A percentile compares a stretch with the other conserved stretches of the same genome.
phyloP scores from a whole-genome alignment of 2,329 filamentous ascomycete species.

The Colletotrichum melonis region DNA sequence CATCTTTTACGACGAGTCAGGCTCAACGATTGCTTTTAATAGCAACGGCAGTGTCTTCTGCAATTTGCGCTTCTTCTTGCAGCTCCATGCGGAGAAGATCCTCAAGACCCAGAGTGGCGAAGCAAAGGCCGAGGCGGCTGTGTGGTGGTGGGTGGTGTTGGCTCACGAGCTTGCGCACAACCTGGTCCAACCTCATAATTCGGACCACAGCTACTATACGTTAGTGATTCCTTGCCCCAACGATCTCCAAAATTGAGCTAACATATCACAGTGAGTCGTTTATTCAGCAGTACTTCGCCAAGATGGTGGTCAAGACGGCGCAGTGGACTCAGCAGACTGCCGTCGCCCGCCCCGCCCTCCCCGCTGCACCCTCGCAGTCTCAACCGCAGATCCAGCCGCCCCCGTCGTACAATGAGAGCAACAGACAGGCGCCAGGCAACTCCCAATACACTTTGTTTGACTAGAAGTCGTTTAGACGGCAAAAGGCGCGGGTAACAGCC shows the following conservation, averaged over 20 bases:
- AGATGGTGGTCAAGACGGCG: conserved; percentile 70
- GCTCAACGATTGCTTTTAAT: conserved; percentile 94
- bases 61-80: conserved; percentile 88
- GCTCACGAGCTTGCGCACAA: conserved; percentile 98
- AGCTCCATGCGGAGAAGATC: conserved; percentile 74
- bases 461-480: conserved; percentile 21
- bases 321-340: conserved; percentile 44
- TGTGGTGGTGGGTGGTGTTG: conserved; percentile 96
- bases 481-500: neutral
- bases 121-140: conserved; percentile 73
- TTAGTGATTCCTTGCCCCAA: conserved; percentile 49
- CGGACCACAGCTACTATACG: conserved; percentile 86
- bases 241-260: neutral
- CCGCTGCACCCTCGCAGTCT: conserved; percentile 12
- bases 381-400: conserved; percentile 14
- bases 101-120: conserved; percentile 46
- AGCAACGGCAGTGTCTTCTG: conserved; percentile 88
- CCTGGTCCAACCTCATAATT: conserved; percentile 80
- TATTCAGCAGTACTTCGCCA: conserved; percentile 80
- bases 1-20: conserved; percentile 85
- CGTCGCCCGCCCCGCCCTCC: conserved; percentile 13
- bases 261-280: conserved; percentile 72
- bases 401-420: conserved; percentile 33
- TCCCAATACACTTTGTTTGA: conserved; percentile 29
- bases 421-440: conserved; percentile 28